Base-by-base conservation (phyloP, 345 rosid species). In the Nasturtium officinale region DNA sequence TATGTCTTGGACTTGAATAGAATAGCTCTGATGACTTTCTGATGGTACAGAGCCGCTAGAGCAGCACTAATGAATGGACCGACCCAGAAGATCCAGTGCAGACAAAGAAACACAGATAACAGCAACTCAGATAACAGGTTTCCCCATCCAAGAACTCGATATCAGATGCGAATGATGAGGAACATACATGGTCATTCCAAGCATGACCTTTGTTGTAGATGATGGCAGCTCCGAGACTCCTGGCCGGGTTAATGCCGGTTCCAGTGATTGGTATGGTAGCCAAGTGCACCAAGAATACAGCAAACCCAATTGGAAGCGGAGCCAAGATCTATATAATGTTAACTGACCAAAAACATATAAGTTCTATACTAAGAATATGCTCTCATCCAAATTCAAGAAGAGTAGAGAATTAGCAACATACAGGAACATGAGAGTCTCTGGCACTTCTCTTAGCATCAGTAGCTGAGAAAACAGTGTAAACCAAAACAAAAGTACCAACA, bases 371-470 rank as follows among this genome's bases (percentile, higher is more conserved):
- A 45, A 29, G 57, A 68, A 5, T 15, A 38, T 60, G 17, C 70
- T 38, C 35, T 25, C 15, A 32, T 32, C 2, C 16, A 11, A 56
- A 16, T 25, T 7, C 29, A 33, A 21, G 33, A 0, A 52, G 32
- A 67, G 59, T 9, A 21, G 4, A 7, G 2, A 47, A 1, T 5
- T 10, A 32, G 74, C 20, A 73, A 43, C 86, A 42, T 85, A 88
- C 94, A 56, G 89, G 91, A 20, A 86, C 94, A 67, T 88, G 94
- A 3, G 94, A 85, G 81, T 88, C 94, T 83, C 94, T 81, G 53
- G 90, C 91, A 65, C 76, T 88, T 81, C 91, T 82, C 83, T 88
- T 86, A 47, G 94, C 89, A 73, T 88, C 94, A 10, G 90, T 86
- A 54, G 90, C 93, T 20, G 93, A 88, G 84, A 88, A 86, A 55